A percentile compares a stretch with the other conserved stretches of the same genome.
Evolutionary conservation across 306 rosid genomes (phyloP).

Genomic region (Betula pendula): DNA sequence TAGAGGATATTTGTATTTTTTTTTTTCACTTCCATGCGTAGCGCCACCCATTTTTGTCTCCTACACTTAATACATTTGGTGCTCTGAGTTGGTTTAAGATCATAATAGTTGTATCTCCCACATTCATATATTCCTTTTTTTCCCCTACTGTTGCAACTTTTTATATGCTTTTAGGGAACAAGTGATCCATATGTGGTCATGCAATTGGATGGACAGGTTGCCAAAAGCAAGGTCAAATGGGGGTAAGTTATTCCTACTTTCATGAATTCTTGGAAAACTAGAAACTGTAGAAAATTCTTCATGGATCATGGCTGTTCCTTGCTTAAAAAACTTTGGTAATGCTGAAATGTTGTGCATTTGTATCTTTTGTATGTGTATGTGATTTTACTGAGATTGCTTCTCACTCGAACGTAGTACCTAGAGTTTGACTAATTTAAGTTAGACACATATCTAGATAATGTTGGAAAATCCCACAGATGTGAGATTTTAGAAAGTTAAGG

Average conservation of each 20-base stretch:
- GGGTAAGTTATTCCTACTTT: constrained; percentile 54
- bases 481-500: not conserved
- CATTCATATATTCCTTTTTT: not conserved
- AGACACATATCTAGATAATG: too few relatives aligned
- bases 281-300: not conserved
- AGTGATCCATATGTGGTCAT: constrained; percentile 91
- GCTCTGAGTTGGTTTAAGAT: not conserved
- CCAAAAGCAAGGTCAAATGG: constrained; percentile 82
- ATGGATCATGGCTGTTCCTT: not conserved
- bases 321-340: not conserved
- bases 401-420: not conserved
- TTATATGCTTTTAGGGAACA: constrained; percentile 70
- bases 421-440: not conserved
- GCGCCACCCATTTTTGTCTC: too few relatives aligned
- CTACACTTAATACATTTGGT: not conserved
- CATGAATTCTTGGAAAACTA: not conserved
- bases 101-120: not conserved
- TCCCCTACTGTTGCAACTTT: constrained; percentile 13
- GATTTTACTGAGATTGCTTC: not conserved
- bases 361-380: not conserved
- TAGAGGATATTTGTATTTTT: not conserved
- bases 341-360: not conserved
- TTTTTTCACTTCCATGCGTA: not conserved
- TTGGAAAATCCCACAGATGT: not conserved
- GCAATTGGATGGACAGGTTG: constrained; percentile 78